Evolutionary conservation across 108 stramenopile species (phyloP).

Genomic region (Nitzschia putrida): DNA sequence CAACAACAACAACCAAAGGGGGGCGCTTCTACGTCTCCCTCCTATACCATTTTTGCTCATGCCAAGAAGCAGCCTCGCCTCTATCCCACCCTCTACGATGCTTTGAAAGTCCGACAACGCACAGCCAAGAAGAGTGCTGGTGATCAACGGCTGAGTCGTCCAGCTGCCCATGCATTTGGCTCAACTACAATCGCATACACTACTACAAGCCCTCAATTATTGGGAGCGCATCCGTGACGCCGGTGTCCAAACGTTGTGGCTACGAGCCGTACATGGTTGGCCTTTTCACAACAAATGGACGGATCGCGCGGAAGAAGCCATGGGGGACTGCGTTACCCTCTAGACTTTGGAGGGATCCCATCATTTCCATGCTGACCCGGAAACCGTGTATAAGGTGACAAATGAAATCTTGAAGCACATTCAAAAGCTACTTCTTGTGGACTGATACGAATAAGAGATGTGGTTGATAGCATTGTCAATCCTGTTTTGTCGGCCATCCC

Average conservation of each 20-base stretch:
- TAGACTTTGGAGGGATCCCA: slow-evolving; percentile 59
- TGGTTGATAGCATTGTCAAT: slow-evolving; percentile 36
- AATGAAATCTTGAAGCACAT: slow-evolving; percentile 36
- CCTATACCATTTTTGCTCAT: neutral
- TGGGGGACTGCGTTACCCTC: slow-evolving; percentile 10
- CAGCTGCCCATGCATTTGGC: slow-evolving; percentile 70
- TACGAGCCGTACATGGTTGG: slow-evolving; percentile 64
- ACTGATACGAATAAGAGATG: too few relatives aligned
- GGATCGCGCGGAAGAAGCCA: slow-evolving; percentile 31
- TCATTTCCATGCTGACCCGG: slow-evolving; percentile 84
- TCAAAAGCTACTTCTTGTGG: too few relatives aligned
- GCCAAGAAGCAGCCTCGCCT: slow-evolving; percentile 15
- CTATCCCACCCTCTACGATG: slow-evolving; percentile 42
- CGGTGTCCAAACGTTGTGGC: slow-evolving; percentile 7
- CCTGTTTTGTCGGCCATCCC: slow-evolving; percentile 33
- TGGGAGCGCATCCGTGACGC: slow-evolving; percentile 2
- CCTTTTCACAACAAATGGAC: slow-evolving; percentile 37
- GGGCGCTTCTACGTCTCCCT: neutral
- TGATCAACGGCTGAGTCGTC: slow-evolving; percentile 59
- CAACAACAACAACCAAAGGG: neutral
- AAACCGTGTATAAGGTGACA: slow-evolving; percentile 45
- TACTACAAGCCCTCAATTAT: slow-evolving; percentile 22
- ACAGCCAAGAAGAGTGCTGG: slow-evolving; percentile 58
- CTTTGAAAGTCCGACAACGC: slow-evolving; percentile 44
- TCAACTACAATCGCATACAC: slow-evolving; percentile 56